Evolutionary conservation across 2,329 filamentous ascomycete species (phyloP).

Genomic region (Nectriaceae sp.): DNA sequence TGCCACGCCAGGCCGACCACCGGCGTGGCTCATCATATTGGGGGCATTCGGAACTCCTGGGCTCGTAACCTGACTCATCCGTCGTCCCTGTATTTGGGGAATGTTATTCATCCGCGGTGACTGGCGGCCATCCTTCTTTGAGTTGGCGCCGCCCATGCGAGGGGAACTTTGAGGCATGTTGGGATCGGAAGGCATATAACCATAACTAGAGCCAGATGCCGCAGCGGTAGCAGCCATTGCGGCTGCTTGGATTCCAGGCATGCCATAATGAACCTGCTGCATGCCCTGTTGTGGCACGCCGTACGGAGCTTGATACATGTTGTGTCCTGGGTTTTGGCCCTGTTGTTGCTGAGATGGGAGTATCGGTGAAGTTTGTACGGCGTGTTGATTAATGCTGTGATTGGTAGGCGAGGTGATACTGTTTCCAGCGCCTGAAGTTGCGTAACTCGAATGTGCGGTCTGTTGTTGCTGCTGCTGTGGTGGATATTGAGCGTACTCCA

Average conservation of each 20-base stretch:
- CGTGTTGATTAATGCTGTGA: constrained; percentile 66
- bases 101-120: constrained; percentile 74
- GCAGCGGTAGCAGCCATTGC: constrained; percentile 92
- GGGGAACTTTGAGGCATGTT: constrained; percentile 73
- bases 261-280: constrained; percentile 67
- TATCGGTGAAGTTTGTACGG: constrained; percentile 76
- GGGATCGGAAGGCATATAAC: constrained; percentile 71
- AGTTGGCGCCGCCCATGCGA: constrained; percentile 73
- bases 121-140: constrained; percentile 70
- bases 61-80: constrained; percentile 77
- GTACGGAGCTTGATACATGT: constrained; percentile 80
- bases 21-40: constrained; percentile 72
- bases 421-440: constrained; percentile 55
- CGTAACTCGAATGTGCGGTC: constrained; percentile 66
- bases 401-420: constrained; percentile 75
- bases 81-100: constrained; percentile 61
- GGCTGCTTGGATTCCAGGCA: constrained; percentile 82
- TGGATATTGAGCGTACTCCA: constrained; percentile 77
- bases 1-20: constrained; percentile 49
- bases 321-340: constrained; percentile 65
- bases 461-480: constrained; percentile 58
- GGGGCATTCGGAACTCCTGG: constrained; percentile 74
- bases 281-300: constrained; percentile 73
- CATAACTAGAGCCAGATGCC: constrained; percentile 78
- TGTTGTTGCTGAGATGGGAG: constrained; percentile 73